Evolutionary conservation across 805 yeast species (phyloP), one percentile per base, ranked within the genome.

Genomic region (Candida arabinofermentans): DNA sequence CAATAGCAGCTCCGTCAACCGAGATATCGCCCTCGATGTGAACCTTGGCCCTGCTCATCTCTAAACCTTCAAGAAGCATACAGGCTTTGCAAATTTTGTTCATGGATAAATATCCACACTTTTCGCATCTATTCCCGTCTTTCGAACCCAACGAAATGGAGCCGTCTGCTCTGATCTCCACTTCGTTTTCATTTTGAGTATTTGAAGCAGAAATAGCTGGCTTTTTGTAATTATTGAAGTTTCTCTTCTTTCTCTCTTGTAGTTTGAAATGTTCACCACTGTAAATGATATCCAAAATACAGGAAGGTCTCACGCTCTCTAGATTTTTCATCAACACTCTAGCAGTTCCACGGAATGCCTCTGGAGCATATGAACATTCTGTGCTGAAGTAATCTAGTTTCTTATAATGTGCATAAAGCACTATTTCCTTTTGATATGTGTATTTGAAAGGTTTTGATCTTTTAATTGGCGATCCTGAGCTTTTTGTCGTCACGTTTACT

Each of bases 341-440:
- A 0, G 99, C 96, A 0, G 98, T 93, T 16, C 99, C 99, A 51
- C 99, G 72, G 57, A 93, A 93, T 0, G 99, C 98, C 61, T 93
- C 99, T 2, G 99, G 98, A 0, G 99, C 96, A 66, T 93, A 93
- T 0, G 96, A 83, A 61, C 99, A 93, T 58, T 93, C 99, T 0
- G 99, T 93, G 8, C 96, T 86, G 61, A 93, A 93, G 59, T 93
- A 93, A 65, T 93, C 99, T 39, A 93, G 70, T 56, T 89, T 86
- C 64, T 87, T 90, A 67, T 89, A 93, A 59, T 93, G 99, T 2
- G 99, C 99, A 65, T 93, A 93, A 14, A 93, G 71, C 18, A 93
- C 99, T 52, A 93, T 93, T 59, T 93, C 99, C 72, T 93, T 93
- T 59, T 93, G 97, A 62, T 93, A 93, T 8, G 96, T 77, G 62